Percentiles rank a stretch among this genome's conserved stretches.
These are phyloP conservation scores for Carex pumila DNA, from an alignment of 176 grass and related monocot species.

Conservation along the genomic window DNA sequence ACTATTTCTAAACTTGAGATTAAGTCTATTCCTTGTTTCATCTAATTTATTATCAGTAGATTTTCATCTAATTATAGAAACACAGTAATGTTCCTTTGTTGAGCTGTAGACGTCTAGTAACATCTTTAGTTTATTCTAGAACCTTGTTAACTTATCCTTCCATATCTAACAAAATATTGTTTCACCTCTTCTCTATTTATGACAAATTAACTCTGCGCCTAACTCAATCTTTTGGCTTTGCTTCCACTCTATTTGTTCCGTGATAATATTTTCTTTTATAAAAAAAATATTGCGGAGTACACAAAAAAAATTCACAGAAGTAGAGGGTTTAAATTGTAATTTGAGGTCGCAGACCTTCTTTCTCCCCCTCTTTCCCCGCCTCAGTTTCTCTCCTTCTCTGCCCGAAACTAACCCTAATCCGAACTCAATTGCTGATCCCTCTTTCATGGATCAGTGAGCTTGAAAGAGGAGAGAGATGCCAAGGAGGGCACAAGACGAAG, in stretches of 20 bases:
- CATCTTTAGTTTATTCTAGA: background rate
- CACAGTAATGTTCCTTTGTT: background rate
- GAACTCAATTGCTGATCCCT: background rate
- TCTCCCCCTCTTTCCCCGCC: background rate
- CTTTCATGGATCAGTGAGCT: slow-evolving; percentile 7
- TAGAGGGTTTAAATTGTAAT: slow-evolving; percentile 3
- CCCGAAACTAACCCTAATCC: slow-evolving; percentile 17
- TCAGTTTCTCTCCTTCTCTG: background rate
- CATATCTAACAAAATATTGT: background rate
- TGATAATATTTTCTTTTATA: background rate
- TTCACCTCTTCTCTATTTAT: background rate
- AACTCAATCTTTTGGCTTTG: background rate
- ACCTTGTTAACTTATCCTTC: background rate
- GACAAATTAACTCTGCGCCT: background rate
- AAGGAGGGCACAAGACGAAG: background rate
- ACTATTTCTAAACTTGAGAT: too few relatives aligned
- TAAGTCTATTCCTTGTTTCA: too few relatives aligned
- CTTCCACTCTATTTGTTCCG: background rate
- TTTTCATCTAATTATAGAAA: background rate
- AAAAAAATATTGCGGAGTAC: background rate
- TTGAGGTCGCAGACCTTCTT: background rate
- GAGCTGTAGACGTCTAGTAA: background rate
- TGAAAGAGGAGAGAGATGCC: background rate
- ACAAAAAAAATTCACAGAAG: background rate
- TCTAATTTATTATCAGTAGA: background rate